Evolutionary conservation across 345 rosid genomes (phyloP).

Genomic region (Salix brachista): DNA sequence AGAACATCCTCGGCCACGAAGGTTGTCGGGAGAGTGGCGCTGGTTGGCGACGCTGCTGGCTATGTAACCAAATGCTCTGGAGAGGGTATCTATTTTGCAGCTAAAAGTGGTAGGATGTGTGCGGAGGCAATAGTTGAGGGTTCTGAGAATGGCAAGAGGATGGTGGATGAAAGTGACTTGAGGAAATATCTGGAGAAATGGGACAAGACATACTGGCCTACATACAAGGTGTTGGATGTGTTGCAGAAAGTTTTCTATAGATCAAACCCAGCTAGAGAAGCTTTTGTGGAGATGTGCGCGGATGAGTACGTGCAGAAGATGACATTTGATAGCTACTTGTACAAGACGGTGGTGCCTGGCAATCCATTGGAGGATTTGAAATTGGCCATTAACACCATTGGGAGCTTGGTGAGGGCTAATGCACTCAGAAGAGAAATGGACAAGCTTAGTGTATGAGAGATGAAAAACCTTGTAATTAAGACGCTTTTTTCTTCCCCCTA

Average conservation of each 20-base stretch:
- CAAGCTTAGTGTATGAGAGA: conserved; percentile 52
- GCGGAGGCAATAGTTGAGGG: conserved; percentile 89
- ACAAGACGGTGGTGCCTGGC: conserved; percentile 79
- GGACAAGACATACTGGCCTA: conserved; percentile 93
- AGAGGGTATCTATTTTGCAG: conserved; percentile 89
- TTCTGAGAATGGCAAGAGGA: conserved; percentile 72
- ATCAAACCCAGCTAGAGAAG: conserved; percentile 87
- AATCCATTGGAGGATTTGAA: conserved; percentile 82
- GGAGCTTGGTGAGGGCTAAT: conserved; percentile 91
- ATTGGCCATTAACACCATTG: conserved; percentile 86
- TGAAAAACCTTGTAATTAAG: background rate
- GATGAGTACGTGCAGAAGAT: conserved; percentile 94
- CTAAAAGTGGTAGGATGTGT: conserved; percentile 94
- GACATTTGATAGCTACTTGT: conserved; percentile 89
- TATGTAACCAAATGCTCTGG: conserved; percentile 90
- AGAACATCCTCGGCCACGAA: conserved; percentile 78
- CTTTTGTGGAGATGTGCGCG: conserved; percentile 86
- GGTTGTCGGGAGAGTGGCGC: conserved; percentile 64
- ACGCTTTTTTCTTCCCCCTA: too few relatives aligned
- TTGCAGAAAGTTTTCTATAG: conserved; percentile 86
- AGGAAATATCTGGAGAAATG: conserved; percentile 92
- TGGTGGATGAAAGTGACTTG: conserved; percentile 83
- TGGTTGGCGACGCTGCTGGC: conserved; percentile 90
- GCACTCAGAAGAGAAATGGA: conserved; percentile 89
- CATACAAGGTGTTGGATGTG: conserved; percentile 83